phyloP scores from a whole-genome alignment of 2,329 filamentous ascomycete genomes.

The Geosmithia morbida region DNA sequence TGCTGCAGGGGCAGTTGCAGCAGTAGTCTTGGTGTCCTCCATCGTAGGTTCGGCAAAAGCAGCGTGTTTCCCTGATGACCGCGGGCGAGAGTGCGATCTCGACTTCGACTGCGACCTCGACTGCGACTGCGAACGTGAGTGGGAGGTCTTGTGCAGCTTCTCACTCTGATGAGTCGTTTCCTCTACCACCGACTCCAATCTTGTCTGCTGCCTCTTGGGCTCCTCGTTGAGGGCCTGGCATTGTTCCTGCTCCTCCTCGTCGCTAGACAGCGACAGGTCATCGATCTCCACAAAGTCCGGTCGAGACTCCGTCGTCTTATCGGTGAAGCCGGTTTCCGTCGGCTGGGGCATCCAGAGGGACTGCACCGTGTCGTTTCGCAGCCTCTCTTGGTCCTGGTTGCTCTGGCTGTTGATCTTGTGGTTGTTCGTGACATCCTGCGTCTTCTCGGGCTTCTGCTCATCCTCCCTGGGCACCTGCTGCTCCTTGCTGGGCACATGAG shows the following conservation, averaged over 20 bases:
- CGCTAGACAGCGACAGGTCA: slow-evolving; percentile 8
- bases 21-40: slow-evolving; percentile 9
- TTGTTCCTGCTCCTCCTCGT: background rate
- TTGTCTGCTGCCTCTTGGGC: slow-evolving; percentile 10
- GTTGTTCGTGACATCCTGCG: background rate
- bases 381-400: background rate
- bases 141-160: slow-evolving; percentile 10
- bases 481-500: background rate
- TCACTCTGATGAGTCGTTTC: slow-evolving; percentile 13
- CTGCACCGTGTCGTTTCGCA: background rate
- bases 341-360: background rate
- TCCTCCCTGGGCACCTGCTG: background rate
- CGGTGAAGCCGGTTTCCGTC: background rate
- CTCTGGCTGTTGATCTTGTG: too few species aligned
- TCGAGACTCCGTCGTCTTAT: background rate
- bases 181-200: background rate
- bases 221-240: background rate
- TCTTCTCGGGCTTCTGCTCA: background rate
- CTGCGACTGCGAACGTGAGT: slow-evolving; percentile 9
- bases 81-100: slow-evolving; percentile 11
- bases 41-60: background rate
- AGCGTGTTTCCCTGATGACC: slow-evolving; percentile 10
- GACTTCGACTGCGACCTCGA: slow-evolving; percentile 12
- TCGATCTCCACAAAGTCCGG: slow-evolving; percentile 10
- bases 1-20: slow-evolving; percentile 2